These are phyloP conservation scores for Geranium rotundifolium DNA, from an alignment of 345 rosid genomes.

Conservation along the genomic window DNA sequence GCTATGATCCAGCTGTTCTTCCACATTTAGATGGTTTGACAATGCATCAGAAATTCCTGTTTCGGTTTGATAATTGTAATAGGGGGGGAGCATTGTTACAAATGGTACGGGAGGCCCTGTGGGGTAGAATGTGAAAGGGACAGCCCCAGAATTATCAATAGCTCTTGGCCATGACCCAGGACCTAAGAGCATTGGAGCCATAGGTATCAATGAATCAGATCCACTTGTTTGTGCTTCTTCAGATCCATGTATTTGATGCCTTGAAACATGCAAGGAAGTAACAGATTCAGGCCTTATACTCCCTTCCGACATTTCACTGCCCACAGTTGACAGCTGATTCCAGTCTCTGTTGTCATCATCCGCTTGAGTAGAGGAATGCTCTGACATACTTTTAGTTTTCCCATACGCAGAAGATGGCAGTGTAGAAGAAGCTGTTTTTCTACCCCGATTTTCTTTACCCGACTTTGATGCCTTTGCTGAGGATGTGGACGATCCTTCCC, in stretches of 20 bases:
- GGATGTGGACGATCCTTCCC: slow-evolving; percentile 46
- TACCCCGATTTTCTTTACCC: slow-evolving; percentile 50
- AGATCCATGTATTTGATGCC: slow-evolving; percentile 50
- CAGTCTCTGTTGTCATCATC: slow-evolving; percentile 59
- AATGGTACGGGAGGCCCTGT: slow-evolving; percentile 82
- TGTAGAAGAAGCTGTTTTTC: slow-evolving; percentile 44
- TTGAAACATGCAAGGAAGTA: slow-evolving; percentile 40
- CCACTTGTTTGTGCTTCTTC: slow-evolving; percentile 58
- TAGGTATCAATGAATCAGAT: slow-evolving; percentile 49
- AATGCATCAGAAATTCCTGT: slow-evolving; percentile 46
- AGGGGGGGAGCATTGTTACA: slow-evolving; percentile 55
- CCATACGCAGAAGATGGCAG: slow-evolving; percentile 30
- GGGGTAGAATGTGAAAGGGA: slow-evolving; percentile 37
- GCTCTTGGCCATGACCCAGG: slow-evolving; percentile 51
- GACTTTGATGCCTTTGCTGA: slow-evolving; percentile 49
- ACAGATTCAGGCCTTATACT: slow-evolving; percentile 29
- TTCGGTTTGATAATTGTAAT: slow-evolving; percentile 37
- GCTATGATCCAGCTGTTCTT: slow-evolving; percentile 40
- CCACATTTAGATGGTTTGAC: slow-evolving; percentile 39
- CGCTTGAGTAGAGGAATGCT: slow-evolving; percentile 46
- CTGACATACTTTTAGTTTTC: slow-evolving; percentile 56
- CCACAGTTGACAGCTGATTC: slow-evolving; percentile 26
- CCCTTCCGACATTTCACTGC: slow-evolving; percentile 44
- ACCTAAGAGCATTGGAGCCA: slow-evolving; percentile 47
- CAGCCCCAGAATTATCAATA: slow-evolving; percentile 40